These are phyloP conservation scores for Harringtonia aguacate DNA, from an alignment of 2,329 filamentous ascomycete genomes.

Conservation along the genomic window DNA sequence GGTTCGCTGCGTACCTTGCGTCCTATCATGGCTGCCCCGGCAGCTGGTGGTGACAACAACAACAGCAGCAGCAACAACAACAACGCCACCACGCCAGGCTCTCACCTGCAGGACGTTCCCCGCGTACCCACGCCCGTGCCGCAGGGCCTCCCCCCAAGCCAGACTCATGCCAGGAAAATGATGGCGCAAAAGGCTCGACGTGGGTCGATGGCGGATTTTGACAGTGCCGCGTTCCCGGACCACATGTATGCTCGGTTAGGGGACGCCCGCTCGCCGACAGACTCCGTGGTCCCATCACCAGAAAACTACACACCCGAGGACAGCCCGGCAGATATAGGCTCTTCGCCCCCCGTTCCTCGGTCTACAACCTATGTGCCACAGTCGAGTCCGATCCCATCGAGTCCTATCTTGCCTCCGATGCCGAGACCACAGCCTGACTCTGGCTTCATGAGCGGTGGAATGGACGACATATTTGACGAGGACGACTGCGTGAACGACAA, in stretches of 20 bases:
- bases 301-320: slow-evolving; percentile 43
- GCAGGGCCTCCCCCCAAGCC: slow-evolving; percentile 24
- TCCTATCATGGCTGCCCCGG: slow-evolving; percentile 47
- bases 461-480: slow-evolving; percentile 60
- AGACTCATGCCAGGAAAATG: slow-evolving; percentile 19
- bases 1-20: slow-evolving; percentile 79
- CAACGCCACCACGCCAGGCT: slow-evolving; percentile 24
- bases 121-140: slow-evolving; percentile 71
- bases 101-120: slow-evolving; percentile 60
- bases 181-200: slow-evolving; percentile 39
- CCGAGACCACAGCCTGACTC: slow-evolving; percentile 56
- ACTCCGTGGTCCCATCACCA: slow-evolving; percentile 41
- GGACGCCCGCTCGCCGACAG: slow-evolving; percentile 43
- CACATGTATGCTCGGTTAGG: slow-evolving; percentile 25
- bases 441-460: slow-evolving; percentile 73
- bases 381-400: slow-evolving; percentile 62
- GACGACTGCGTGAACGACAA: slow-evolving; percentile 25
- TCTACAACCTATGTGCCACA: slow-evolving; percentile 38
- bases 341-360: slow-evolving; percentile 75
- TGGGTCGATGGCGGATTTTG: slow-evolving; percentile 37
- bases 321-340: slow-evolving; percentile 75
- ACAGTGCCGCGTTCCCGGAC: slow-evolving; percentile 18
- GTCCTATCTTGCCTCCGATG: slow-evolving; percentile 62
- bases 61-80: slow-evolving; percentile 17
- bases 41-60: slow-evolving; percentile 20